These are phyloP conservation scores for Neonectria punicea DNA, from an alignment of 2,329 filamentous ascomycete genomes.

Conservation along the genomic window DNA sequence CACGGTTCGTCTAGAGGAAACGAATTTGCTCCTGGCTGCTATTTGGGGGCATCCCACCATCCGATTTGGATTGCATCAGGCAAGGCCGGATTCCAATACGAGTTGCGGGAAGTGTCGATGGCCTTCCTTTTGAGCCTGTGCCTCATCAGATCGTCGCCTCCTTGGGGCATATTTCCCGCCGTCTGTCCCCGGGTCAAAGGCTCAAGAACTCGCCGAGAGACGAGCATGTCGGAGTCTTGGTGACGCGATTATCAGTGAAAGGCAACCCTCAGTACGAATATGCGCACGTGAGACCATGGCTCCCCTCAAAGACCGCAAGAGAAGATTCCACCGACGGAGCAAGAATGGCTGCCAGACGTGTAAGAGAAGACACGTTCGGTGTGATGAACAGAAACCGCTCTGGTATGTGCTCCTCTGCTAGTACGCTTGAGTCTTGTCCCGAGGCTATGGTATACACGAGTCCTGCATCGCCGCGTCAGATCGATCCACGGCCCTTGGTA, in stretches of 20 bases:
- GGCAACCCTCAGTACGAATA: conserved; percentile 18
- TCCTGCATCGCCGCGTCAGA: conserved; percentile 32
- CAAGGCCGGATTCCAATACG: conserved; percentile 44
- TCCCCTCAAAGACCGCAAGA: conserved; percentile 50
- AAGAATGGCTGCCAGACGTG: conserved; percentile 51
- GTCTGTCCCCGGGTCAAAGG: conserved; percentile 36
- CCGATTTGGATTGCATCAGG: conserved; percentile 41
- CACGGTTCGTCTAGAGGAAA: conserved; percentile 43
- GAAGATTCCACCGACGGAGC: conserved; percentile 51
- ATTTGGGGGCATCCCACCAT: conserved; percentile 44
- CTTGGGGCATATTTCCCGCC: conserved; percentile 41
- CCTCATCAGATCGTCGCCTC: conserved; percentile 34
- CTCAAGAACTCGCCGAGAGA: conserved; percentile 36
- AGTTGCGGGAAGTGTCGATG: conserved; percentile 38
- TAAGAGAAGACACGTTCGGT: conserved; percentile 57
- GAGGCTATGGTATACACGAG: conserved; percentile 40
- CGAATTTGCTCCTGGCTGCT: conserved; percentile 43
- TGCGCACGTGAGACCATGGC: conserved; percentile 45
- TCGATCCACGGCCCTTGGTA: conserved; percentile 22
- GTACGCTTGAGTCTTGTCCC: conserved; percentile 25
- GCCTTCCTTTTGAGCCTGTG: conserved; percentile 36
- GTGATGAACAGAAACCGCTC: conserved; percentile 57
- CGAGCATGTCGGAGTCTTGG: conserved; percentile 37
- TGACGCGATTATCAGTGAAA: conserved; percentile 28
- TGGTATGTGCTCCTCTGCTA: conserved; percentile 50